phyloP scores from a whole-genome alignment of 352 stramenopile species.

The Phytophthora meadii region DNA sequence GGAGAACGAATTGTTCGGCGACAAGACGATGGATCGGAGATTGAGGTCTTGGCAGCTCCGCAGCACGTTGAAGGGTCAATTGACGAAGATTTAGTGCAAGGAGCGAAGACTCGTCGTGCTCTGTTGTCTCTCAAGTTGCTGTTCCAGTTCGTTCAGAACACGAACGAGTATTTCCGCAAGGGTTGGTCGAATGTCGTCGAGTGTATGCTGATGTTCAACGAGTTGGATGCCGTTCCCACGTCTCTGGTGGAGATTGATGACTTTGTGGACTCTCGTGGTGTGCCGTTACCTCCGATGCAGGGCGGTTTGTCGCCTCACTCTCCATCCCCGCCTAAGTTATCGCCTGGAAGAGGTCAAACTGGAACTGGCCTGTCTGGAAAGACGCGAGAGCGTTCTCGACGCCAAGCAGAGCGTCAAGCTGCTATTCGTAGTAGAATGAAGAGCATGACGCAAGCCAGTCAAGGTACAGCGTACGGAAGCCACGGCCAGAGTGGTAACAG shows the following conservation, averaged over 20 bases:
- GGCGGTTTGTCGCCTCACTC: slow-evolving; percentile 31
- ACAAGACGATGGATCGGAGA: slow-evolving; percentile 43
- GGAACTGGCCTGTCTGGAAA: slow-evolving; percentile 79
- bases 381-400: slow-evolving; percentile 76
- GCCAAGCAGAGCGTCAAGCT: slow-evolving; percentile 81
- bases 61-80: slow-evolving; percentile 28
- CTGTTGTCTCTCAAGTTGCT: slow-evolving; percentile 81
- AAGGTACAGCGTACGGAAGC: slow-evolving; percentile 54
- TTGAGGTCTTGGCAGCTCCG: slow-evolving; percentile 46
- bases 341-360: slow-evolving; percentile 33
- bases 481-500: slow-evolving; percentile 43
- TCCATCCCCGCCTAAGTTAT: slow-evolving; percentile 43
- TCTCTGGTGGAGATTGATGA: slow-evolving; percentile 91
- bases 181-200: slow-evolving; percentile 85
- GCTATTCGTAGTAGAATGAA: slow-evolving; percentile 86
- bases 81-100: slow-evolving; percentile 65
- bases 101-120: slow-evolving; percentile 78
- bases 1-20: slow-evolving; percentile 40
- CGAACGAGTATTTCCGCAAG: slow-evolving; percentile 79
- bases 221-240: slow-evolving; percentile 83
- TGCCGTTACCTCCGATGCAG: slow-evolving; percentile 82
- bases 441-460: slow-evolving; percentile 67
- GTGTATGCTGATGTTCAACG: slow-evolving; percentile 90
- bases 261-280: slow-evolving; percentile 85
- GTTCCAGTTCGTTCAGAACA: slow-evolving; percentile 88